Conservation (phyloP, 1,284 basidiomycete genomes). For the Schizophyllum amplum region DNA sequence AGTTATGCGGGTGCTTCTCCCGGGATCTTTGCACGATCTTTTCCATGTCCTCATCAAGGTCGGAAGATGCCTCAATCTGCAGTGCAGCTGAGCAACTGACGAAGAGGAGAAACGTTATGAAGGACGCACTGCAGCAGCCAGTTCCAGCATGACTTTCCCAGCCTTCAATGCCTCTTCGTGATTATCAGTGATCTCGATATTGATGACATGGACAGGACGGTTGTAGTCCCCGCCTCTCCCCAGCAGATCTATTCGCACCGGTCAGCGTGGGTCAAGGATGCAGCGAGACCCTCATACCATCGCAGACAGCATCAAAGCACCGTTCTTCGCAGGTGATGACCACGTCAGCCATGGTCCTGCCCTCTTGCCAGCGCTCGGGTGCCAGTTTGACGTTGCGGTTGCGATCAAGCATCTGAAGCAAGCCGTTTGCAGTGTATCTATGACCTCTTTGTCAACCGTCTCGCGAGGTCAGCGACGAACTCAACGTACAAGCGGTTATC, state of each 20-base stretch:
- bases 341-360: conserved; percentile 79
- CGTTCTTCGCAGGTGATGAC: conserved; percentile 99
- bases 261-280: conserved; percentile 8
- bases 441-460: too few relatives aligned
- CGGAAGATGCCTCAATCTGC: conserved; percentile 80
- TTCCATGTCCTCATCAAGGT: conserved; percentile 90
- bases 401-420: conserved; percentile 96
- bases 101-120: conserved; percentile 7
- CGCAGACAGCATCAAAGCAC: conserved; percentile 97
- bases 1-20: conserved; percentile 84
- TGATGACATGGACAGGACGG: conserved; percentile 92
- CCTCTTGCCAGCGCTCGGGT: conserved; percentile 97
- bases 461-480: conserved; percentile 11
- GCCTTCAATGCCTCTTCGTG: conserved; percentile 97
- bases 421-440: conserved; percentile 92
- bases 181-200: conserved; percentile 98
- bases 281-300: conserved; percentile 52
- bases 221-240: conserved; percentile 87
- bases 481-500: conserved; percentile 74
- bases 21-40: conserved; percentile 79
- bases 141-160: conserved; percentile 89
- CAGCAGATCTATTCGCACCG: conserved; percentile 64
- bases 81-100: conserved; percentile 9
- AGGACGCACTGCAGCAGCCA: conserved; percentile 77
- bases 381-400: conserved; percentile 90